phyloP scores from a whole-genome alignment of 164 flowering plant genomes.

The Buxus sempervirens region DNA sequence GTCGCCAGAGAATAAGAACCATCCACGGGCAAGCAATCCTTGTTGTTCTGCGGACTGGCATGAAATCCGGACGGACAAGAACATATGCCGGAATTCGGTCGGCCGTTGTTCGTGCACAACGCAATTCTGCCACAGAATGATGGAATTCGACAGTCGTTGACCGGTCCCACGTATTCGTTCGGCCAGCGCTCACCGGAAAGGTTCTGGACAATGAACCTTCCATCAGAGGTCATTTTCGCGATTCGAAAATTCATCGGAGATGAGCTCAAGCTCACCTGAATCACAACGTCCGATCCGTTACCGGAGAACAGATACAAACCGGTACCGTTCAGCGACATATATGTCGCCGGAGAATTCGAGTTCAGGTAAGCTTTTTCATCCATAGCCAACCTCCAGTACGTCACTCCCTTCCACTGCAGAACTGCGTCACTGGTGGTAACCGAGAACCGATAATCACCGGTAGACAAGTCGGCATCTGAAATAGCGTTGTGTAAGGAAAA shows the following conservation, averaged over 20 bases:
- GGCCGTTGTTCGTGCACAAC: slow-evolving; percentile 36
- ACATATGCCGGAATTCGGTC: slow-evolving; percentile 33
- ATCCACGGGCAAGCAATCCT: slow-evolving; percentile 47
- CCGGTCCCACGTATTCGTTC: slow-evolving; percentile 45
- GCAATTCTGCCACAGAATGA: slow-evolving; percentile 54
- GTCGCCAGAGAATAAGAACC: slow-evolving; percentile 34
- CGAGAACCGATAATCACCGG: slow-evolving; percentile 44
- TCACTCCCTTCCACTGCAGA: slow-evolving; percentile 50
- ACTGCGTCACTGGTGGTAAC: slow-evolving; percentile 43
- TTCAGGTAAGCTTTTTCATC: slow-evolving; percentile 37
- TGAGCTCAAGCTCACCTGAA: slow-evolving; percentile 32
- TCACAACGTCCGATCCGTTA: slow-evolving; percentile 41
- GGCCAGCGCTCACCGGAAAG: slow-evolving; percentile 22
- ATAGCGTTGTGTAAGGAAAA: slow-evolving; percentile 30
- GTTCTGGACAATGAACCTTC: slow-evolving; percentile 45
- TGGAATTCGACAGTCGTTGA: slow-evolving; percentile 53
- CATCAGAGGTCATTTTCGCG: slow-evolving; percentile 45
- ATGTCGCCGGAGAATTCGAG: slow-evolving; percentile 35
- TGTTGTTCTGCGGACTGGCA: slow-evolving; percentile 15
- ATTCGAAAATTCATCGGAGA: slow-evolving; percentile 39
- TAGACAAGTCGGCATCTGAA: slow-evolving; percentile 34
- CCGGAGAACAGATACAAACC: slow-evolving; percentile 55
- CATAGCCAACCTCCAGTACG: slow-evolving; percentile 75
- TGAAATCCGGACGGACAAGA: slow-evolving; percentile 57
- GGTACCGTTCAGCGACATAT: slow-evolving; percentile 41